These are phyloP conservation scores for Populus nigra DNA, from an alignment of 345 rosid genomes.

Conservation along the genomic window DNA sequence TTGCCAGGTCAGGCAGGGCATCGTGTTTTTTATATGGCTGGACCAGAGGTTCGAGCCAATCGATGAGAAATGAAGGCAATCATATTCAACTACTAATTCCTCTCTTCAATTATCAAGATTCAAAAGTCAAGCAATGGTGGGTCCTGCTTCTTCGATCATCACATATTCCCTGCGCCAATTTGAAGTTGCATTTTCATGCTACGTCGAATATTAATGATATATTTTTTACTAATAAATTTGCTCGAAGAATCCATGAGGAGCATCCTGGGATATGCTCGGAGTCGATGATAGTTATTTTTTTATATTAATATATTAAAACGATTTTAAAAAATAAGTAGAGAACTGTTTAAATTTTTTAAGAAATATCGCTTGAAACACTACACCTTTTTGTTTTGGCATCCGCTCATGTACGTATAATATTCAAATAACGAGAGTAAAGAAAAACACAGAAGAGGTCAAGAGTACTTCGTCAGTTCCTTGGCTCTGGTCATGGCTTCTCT, in stretches of 20 bases:
- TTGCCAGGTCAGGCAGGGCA: background rate
- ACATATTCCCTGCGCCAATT: conserved; percentile 1
- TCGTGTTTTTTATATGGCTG: background rate
- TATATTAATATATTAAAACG: no score
- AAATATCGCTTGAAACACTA: no score
- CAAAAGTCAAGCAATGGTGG: conserved; percentile 49
- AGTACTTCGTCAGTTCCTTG: background rate
- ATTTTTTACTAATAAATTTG: background rate
- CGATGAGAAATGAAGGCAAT: background rate
- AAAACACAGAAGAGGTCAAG: no score
- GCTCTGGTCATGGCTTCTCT: background rate
- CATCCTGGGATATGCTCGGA: no score
- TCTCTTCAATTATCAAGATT: conserved; percentile 22
- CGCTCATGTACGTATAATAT: no score
- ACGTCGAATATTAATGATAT: background rate
- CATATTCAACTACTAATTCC: conserved; percentile 16
- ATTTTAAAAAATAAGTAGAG: no score
- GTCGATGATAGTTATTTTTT: no score
- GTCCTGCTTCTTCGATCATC: conserved; percentile 34
- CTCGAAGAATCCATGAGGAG: no score
- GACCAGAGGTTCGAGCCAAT: background rate
- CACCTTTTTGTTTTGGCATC: no score
- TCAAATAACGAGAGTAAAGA: no score
- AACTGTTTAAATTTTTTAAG: no score
- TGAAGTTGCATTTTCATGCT: background rate